Percentiles rank a stretch among this genome's conserved stretches.
Conservation (phyloP, 1,284 basidiomycete species). For the Pascua sp. region DNA sequence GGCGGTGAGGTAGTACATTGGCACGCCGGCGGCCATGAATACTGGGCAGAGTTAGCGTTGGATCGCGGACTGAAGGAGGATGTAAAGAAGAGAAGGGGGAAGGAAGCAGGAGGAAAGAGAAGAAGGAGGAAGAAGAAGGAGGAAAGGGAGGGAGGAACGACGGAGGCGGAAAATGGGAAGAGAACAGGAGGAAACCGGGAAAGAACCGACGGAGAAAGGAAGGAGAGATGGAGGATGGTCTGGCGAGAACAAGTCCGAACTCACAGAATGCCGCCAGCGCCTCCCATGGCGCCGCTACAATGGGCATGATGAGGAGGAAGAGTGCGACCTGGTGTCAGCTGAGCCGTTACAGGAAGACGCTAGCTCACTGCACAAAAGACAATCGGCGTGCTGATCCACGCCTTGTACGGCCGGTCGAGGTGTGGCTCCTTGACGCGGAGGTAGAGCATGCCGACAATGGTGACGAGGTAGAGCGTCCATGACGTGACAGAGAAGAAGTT, state of each 20-base stretch:
- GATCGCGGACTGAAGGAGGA: too few species aligned
- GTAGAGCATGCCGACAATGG: constrained; percentile 82
- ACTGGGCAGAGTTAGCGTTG: constrained; percentile 30
- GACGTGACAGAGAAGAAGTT: constrained; percentile 61
- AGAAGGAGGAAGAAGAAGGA: not conserved
- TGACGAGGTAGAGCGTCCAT: constrained; percentile 89
- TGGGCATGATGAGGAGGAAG: constrained; percentile 90
- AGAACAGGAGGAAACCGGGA: not conserved
- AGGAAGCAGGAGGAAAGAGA: too few species aligned
- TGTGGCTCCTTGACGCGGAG: constrained; percentile 86
- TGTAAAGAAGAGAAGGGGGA: not conserved
- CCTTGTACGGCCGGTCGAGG: constrained; percentile 82
- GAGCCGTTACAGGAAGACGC: constrained; percentile 19
- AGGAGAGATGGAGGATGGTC: too few species aligned
- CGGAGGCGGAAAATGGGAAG: not conserved
- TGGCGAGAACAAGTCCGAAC: too few species aligned
- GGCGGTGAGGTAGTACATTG: constrained; percentile 76
- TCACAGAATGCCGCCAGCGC: constrained; percentile 78
- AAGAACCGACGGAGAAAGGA: too few species aligned
- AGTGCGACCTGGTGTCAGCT: constrained; percentile 64
- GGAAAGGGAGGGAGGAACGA: not conserved
- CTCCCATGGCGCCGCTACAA: constrained; percentile 87
- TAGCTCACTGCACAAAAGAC: constrained; percentile 76
- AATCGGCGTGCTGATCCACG: constrained; percentile 86
- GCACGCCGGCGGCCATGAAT: constrained; percentile 61